These are phyloP conservation scores for Ricinus communis DNA, from an alignment of 345 rosid species.

Conservation along the genomic window DNA sequence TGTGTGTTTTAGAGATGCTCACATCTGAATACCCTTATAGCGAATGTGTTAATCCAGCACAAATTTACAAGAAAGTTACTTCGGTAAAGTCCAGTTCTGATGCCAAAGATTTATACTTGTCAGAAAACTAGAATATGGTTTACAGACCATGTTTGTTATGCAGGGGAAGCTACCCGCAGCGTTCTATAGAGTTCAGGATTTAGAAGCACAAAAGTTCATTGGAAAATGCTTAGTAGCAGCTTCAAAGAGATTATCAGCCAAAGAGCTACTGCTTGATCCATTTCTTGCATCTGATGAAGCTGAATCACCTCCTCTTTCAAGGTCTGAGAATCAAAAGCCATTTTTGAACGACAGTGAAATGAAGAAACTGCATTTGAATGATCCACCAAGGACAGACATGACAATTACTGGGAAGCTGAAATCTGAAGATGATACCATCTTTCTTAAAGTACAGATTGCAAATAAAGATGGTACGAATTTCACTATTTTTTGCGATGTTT, in stretches of 20 bases:
- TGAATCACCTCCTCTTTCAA: slow-evolving; percentile 26
- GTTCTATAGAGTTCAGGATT: slow-evolving; percentile 55
- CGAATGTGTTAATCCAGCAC: slow-evolving; percentile 39
- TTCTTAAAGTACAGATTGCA: slow-evolving; percentile 59
- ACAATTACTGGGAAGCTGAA: slow-evolving; percentile 65
- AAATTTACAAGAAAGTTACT: slow-evolving; percentile 40
- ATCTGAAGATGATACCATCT: slow-evolving; percentile 64
- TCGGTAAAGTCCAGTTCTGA: slow-evolving; percentile 23
- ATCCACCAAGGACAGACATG: slow-evolving; percentile 55
- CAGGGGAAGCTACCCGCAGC: slow-evolving; percentile 80
- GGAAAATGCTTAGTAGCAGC: slow-evolving; percentile 63
- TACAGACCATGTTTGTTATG: slow-evolving; percentile 9
- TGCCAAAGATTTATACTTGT: neutral
- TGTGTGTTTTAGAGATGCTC: slow-evolving; percentile 38
- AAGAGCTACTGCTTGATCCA: slow-evolving; percentile 60
- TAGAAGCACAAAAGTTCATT: slow-evolving; percentile 63
- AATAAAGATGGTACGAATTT: slow-evolving; percentile 55
- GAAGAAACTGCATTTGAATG: slow-evolving; percentile 47
- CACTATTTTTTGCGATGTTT: neutral
- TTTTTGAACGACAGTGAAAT: slow-evolving; percentile 55
- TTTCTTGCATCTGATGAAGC: slow-evolving; percentile 54
- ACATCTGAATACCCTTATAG: slow-evolving; percentile 35
- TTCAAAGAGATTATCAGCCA: slow-evolving; percentile 64
- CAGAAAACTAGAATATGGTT: slow-evolving; percentile 2
- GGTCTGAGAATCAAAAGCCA: slow-evolving; percentile 43